Evolutionary conservation across 2,329 filamentous ascomycete species (phyloP).

Genomic region (Phialocephala sp.): DNA sequence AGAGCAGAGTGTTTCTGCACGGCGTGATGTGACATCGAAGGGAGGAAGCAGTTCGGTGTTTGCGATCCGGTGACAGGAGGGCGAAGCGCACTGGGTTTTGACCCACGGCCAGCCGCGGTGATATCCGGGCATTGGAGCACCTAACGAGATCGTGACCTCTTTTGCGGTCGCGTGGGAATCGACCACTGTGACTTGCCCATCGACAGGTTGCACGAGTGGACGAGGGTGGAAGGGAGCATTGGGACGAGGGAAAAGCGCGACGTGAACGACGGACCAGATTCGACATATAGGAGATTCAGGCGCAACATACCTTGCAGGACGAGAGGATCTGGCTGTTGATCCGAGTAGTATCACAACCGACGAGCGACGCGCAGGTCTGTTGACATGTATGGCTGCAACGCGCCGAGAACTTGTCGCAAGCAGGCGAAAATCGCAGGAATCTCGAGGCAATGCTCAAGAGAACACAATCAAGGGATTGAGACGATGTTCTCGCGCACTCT

Average conservation of each 20-base stretch:
- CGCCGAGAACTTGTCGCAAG: conserved; percentile 20
- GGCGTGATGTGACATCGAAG: conserved; percentile 36
- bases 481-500: conserved; percentile 14
- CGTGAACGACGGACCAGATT: conserved; percentile 13
- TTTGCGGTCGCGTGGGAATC: conserved; percentile 37
- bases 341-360: conserved; percentile 23
- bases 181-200: conserved; percentile 30
- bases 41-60: conserved; percentile 39
- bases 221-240: conserved; percentile 24
- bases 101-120: conserved; percentile 33
- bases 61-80: conserved; percentile 39
- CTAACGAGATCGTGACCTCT: conserved; percentile 40
- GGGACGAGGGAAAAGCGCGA: conserved; percentile 10
- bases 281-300: conserved; percentile 11
- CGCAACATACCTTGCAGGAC: conserved; percentile 14
- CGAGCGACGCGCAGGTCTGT: conserved; percentile 30
- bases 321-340: conserved; percentile 3
- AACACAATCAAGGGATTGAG: conserved; percentile 14
- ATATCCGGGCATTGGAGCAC: conserved; percentile 38
- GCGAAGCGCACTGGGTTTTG: conserved; percentile 31
- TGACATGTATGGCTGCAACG: conserved; percentile 27
- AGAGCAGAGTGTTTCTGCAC: conserved; percentile 24
- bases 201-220: conserved; percentile 27
- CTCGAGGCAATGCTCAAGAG: conserved; percentile 16
- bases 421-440: conserved; percentile 10